Evolutionary conservation across 2,329 filamentous ascomycete genomes (phyloP).

Genomic region (Talaromyces funiculosus): DNA sequence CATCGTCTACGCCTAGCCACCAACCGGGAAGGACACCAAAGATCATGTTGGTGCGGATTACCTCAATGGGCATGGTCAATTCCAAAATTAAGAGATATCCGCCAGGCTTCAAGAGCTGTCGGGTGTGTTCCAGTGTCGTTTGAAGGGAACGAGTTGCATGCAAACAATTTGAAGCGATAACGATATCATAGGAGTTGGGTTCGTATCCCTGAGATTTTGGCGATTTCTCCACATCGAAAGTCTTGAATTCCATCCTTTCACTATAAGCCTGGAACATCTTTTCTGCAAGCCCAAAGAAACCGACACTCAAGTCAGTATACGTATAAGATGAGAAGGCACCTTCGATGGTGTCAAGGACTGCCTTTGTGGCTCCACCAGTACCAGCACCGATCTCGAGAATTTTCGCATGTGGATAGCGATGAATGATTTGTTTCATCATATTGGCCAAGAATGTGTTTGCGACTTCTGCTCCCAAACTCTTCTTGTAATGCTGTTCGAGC

Average conservation of each 20-base stretch:
- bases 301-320: constrained; percentile 21
- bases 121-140: constrained; percentile 22
- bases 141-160: constrained; percentile 25
- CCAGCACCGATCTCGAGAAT: constrained; percentile 34
- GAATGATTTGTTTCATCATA: constrained; percentile 31
- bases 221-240: constrained; percentile 25
- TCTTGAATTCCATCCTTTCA: constrained; percentile 20
- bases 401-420: constrained; percentile 39
- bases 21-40: constrained; percentile 30
- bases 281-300: constrained; percentile 17
- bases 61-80: constrained; percentile 17
- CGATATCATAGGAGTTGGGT: constrained; percentile 24
- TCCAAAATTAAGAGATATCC: constrained; percentile 45
- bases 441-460: constrained; percentile 10
- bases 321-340: constrained; percentile 11
- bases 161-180: constrained; percentile 31
- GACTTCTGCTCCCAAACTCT: constrained; percentile 18
- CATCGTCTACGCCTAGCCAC: constrained; percentile 27
- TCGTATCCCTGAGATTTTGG: constrained; percentile 26
- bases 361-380: constrained; percentile 38
- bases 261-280: constrained; percentile 1
- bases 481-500: constrained; percentile 31
- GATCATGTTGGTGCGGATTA: background rate
- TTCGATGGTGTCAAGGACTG: constrained; percentile 27
- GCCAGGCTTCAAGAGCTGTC: constrained; percentile 31